Conservation (phyloP, 371 early-diverging fungal species). For the Saksenaea vasiformis region DNA sequence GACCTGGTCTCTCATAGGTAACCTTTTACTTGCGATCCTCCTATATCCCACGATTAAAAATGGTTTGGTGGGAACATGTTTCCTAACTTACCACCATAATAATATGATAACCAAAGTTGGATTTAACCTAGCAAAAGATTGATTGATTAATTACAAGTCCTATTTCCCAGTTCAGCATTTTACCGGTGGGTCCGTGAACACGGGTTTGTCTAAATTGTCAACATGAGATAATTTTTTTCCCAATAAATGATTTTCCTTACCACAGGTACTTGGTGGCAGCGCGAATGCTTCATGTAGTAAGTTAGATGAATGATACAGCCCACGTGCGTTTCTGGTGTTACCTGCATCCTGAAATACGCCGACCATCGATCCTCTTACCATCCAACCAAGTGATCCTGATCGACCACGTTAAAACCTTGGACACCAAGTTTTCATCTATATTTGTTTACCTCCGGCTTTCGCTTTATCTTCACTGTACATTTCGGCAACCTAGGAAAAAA, state of each 20-base stretch:
- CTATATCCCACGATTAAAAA: conserved; percentile 7
- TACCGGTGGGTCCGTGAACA: conserved; percentile 76
- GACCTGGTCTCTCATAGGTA: neutral
- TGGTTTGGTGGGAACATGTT: neutral
- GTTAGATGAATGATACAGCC: neutral
- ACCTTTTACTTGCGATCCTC: conserved; percentile 15
- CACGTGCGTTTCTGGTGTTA: conserved; percentile 13
- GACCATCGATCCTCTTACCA: conserved; percentile 88
- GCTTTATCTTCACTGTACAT: conserved; percentile 90
- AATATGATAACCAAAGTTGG: conserved; percentile 77
- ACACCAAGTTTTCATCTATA: neutral
- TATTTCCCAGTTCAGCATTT: neutral
- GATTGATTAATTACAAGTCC: neutral
- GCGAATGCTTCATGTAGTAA: conserved; percentile 64
- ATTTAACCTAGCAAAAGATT: conserved; percentile 36
- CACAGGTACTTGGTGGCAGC: conserved; percentile 72
- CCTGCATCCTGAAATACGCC: conserved; percentile 88
- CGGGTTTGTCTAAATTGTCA: conserved; percentile 56
- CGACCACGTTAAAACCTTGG: neutral
- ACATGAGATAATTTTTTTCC: neutral
- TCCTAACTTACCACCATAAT: conserved; percentile 76
- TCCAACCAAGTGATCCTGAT: conserved; percentile 75
- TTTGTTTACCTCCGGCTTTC: conserved; percentile 53
- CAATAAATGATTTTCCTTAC: conserved; percentile 20
- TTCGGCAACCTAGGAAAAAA: conserved; percentile 69